Evolutionary conservation across 257 asterid species (phyloP).

Genomic region (Fraxinus anomala): DNA sequence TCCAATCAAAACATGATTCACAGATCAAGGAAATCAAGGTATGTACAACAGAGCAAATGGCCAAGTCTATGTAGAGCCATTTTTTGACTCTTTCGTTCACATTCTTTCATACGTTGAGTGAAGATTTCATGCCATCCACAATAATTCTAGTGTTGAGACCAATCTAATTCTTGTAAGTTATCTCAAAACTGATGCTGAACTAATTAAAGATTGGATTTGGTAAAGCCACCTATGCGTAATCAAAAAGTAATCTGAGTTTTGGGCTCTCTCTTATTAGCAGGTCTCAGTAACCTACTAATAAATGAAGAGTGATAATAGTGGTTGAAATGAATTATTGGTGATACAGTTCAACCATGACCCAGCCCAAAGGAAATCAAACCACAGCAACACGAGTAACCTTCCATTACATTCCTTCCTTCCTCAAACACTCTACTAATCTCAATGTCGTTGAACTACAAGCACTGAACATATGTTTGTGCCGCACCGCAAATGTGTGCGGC

Average conservation of each 20-base stretch:
- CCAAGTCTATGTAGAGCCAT: neutral
- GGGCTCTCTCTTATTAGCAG: neutral
- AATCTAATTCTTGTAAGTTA: neutral
- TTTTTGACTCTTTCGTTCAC: neutral
- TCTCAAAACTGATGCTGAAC: conserved; percentile 2
- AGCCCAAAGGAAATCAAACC: neutral
- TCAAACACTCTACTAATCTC: neutral
- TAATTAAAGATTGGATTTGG: conserved; percentile 9
- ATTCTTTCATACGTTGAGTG: neutral
- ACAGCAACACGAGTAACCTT: neutral
- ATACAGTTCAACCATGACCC: neutral
- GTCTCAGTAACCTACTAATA: neutral
- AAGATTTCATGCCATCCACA: neutral
- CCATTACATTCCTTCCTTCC: conserved; percentile 1
- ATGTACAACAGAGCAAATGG: neutral
- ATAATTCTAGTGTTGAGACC: neutral
- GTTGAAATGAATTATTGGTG: neutral
- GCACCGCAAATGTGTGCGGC: neutral
- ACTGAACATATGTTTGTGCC: neutral
- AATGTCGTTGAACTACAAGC: neutral
- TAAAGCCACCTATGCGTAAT: conserved; percentile 6
- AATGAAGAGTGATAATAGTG: neutral
- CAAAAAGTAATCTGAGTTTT: conserved; percentile 1
- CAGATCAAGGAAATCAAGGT: neutral
- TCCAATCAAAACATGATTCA: neutral